Evolutionary conservation across 176 grass and related monocot genomes (phyloP).

Genomic region (Bothriochloa decipiens): DNA sequence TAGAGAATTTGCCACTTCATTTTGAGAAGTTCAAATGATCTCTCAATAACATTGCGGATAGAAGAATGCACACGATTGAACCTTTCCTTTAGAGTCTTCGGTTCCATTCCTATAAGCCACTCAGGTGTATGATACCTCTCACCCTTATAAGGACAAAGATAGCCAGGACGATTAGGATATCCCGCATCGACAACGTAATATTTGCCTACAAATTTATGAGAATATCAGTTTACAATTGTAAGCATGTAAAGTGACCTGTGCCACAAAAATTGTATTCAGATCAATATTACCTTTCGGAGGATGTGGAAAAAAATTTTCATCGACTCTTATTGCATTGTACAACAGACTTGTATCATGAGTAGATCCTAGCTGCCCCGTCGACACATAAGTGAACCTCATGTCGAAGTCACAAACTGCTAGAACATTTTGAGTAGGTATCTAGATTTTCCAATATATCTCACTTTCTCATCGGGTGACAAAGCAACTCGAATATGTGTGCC

Average conservation of each 20-base stretch:
- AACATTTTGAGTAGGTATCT: background rate
- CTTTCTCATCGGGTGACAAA: background rate
- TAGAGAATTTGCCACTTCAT: background rate
- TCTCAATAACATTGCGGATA: background rate
- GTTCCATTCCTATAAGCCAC: background rate
- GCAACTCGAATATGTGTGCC: background rate
- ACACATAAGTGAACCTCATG: background rate
- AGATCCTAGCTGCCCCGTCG: background rate
- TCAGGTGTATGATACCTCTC: background rate
- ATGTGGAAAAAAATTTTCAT: background rate
- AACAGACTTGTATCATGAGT: background rate
- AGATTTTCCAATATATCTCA: background rate
- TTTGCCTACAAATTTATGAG: background rate
- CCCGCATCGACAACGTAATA: background rate
- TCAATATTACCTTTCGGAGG: background rate
- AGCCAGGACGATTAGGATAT: background rate
- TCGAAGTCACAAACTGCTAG: background rate
- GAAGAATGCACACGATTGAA: background rate
- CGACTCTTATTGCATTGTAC: background rate
- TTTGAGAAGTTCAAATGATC: background rate
- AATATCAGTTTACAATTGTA: background rate
- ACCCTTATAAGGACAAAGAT: background rate
- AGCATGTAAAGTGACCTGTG: background rate
- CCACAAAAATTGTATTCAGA: background rate
- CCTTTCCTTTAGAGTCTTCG: background rate